These are phyloP conservation scores for Colletotrichum tropicale DNA, from an alignment of 2,329 filamentous ascomycete genomes.

Conservation along the genomic window DNA sequence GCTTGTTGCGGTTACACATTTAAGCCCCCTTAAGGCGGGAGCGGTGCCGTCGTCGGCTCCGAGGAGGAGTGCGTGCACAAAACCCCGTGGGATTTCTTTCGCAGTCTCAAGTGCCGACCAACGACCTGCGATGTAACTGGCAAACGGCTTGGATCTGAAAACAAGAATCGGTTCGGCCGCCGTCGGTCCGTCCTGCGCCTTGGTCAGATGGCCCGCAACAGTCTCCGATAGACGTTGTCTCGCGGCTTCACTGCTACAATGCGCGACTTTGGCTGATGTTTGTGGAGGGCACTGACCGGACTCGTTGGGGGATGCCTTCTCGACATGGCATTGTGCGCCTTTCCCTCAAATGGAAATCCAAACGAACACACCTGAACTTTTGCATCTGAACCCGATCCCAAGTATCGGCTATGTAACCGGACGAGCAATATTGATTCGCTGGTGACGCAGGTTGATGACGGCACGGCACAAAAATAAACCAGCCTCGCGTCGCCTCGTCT, in stretches of 20 bases:
- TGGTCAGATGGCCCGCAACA: background rate
- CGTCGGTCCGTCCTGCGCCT: background rate
- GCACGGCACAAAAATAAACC: background rate
- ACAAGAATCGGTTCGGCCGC: background rate
- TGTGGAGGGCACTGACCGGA: background rate
- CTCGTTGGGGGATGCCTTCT: background rate
- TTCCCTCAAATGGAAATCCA: background rate
- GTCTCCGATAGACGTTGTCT: background rate
- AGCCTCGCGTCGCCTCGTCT: background rate
- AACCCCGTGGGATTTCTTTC: background rate
- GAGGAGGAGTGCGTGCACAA: background rate
- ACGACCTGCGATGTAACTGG: background rate
- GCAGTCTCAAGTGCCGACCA: background rate
- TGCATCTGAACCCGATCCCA: constrained; percentile 10
- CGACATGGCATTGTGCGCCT: background rate
- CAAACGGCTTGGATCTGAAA: background rate
- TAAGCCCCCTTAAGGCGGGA: background rate
- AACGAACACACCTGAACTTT: background rate
- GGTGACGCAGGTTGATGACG: background rate
- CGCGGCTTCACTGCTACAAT: background rate
- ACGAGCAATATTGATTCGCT: background rate
- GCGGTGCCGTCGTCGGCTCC: background rate
- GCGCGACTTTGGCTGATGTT: background rate
- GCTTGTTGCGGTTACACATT: background rate
- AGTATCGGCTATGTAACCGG: background rate